Conservation (phyloP, 2,329 filamentous ascomycete species). For the Calonectria pteridis region DNA sequence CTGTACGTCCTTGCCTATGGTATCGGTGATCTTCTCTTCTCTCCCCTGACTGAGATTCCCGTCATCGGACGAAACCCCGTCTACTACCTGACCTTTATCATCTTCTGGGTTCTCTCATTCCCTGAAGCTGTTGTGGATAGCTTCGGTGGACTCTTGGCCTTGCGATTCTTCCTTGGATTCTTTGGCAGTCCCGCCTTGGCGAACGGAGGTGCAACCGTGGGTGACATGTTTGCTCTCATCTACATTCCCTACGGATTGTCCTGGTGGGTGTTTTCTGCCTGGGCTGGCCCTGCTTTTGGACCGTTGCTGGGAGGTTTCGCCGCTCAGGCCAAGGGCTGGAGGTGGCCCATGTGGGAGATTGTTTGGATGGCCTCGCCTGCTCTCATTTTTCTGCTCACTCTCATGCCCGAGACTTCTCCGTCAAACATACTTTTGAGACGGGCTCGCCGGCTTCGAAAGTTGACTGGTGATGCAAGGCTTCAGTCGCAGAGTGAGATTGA, state of each 20-base stretch:
- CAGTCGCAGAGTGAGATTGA: constrained; percentile 74
- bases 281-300: constrained; percentile 67
- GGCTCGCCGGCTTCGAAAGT: constrained; percentile 68
- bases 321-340: constrained; percentile 68
- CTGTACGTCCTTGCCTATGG: constrained; percentile 75
- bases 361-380: constrained; percentile 71
- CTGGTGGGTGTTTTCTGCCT: constrained; percentile 68
- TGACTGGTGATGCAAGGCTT: constrained; percentile 67
- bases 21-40: constrained; percentile 73
- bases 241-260: constrained; percentile 69
- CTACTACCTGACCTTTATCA: constrained; percentile 75
- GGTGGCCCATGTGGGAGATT: constrained; percentile 74
- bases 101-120: constrained; percentile 76
- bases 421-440: constrained; percentile 72
- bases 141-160: constrained; percentile 72
- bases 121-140: constrained; percentile 73
- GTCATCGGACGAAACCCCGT: constrained; percentile 75
- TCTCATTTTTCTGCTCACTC: constrained; percentile 69
- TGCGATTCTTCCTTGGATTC: constrained; percentile 75
- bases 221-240: constrained; percentile 66
- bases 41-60: constrained; percentile 75
- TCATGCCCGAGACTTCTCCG: constrained; percentile 73
- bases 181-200: constrained; percentile 75
- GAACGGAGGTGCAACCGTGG: constrained; percentile 65
- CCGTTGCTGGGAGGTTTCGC: constrained; percentile 72